Conservation (phyloP, 257 asterid species). For the Euphrasia confusa region DNA sequence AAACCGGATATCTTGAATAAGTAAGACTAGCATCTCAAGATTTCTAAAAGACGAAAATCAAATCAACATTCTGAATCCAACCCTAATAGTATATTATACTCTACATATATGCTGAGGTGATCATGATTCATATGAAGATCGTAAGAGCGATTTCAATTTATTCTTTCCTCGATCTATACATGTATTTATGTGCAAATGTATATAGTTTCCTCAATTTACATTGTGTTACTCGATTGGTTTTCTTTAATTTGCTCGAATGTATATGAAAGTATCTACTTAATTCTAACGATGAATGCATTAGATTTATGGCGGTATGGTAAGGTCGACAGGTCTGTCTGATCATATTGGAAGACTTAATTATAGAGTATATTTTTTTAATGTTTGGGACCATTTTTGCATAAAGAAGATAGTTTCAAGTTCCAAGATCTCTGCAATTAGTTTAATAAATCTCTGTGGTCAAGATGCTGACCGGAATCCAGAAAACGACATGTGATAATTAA, state of each 20-base stretch:
- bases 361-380: no score
- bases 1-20: not conserved
- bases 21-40: not conserved
- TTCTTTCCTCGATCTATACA: not conserved
- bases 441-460: not conserved
- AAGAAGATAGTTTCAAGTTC: slow-evolving; percentile 3
- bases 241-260: no score
- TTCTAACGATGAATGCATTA: no score
- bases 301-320: not conserved
- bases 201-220: no score
- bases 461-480: not conserved
- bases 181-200: not conserved
- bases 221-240: no score
- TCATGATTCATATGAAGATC: not conserved
- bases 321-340: no score
- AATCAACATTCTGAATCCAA: not conserved
- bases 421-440: not conserved
- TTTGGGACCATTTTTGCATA: not conserved
- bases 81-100: not conserved
- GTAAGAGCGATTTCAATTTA: not conserved
- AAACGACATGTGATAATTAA: not conserved
- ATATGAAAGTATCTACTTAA: no score
- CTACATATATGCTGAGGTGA: not conserved
- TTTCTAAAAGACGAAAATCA: not conserved
- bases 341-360: no score